A percentile compares a stretch with the other conserved stretches of the same genome.
These are phyloP conservation scores for Artemisia princeps DNA, from an alignment of 140 eudicot species.

Conservation along the genomic window DNA sequence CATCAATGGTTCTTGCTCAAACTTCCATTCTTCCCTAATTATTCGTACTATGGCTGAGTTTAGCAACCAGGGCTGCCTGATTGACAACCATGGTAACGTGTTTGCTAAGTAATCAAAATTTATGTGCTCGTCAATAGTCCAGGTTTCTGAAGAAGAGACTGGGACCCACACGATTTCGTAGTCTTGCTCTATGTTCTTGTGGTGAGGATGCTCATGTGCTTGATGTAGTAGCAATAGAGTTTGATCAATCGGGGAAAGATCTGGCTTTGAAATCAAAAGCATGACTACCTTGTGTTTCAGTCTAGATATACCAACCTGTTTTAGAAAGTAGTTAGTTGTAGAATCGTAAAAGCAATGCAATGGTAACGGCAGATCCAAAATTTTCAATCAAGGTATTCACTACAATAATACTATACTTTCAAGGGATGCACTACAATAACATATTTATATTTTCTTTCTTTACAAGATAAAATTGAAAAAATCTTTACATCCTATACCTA, in stretches of 20 bases:
- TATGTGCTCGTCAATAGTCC: conserved; percentile 43
- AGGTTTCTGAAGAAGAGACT: conserved; percentile 41
- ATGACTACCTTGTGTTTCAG: conserved; percentile 58
- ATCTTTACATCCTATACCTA: too few species aligned
- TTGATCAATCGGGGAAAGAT: conserved; percentile 49
- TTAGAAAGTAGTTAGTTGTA: conserved; percentile 4
- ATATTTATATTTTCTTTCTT: not conserved
- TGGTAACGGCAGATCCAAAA: not conserved
- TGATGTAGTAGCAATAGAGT: conserved; percentile 48
- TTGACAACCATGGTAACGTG: conserved; percentile 67
- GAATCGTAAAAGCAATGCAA: not conserved
- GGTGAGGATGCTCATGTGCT: conserved; percentile 43
- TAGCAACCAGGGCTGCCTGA: conserved; percentile 59
- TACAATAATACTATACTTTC: not conserved
- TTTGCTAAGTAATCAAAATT: conserved; percentile 45
- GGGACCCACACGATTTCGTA: conserved; percentile 65
- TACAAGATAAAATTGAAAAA: not conserved
- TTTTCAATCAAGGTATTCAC: not conserved
- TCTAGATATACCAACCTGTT: conserved; percentile 41
- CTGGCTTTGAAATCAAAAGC: conserved; percentile 64
- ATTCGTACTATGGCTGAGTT: conserved; percentile 39
- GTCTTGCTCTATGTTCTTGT: conserved; percentile 25
- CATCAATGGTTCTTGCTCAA: conserved; percentile 44
- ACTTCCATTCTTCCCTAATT: conserved; percentile 54
- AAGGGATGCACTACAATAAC: not conserved